Evolutionary conservation across 768 basidiomycete genomes (phyloP), one percentile per base, ranked within the genome.

Genomic region (Calocybe cyanea): DNA sequence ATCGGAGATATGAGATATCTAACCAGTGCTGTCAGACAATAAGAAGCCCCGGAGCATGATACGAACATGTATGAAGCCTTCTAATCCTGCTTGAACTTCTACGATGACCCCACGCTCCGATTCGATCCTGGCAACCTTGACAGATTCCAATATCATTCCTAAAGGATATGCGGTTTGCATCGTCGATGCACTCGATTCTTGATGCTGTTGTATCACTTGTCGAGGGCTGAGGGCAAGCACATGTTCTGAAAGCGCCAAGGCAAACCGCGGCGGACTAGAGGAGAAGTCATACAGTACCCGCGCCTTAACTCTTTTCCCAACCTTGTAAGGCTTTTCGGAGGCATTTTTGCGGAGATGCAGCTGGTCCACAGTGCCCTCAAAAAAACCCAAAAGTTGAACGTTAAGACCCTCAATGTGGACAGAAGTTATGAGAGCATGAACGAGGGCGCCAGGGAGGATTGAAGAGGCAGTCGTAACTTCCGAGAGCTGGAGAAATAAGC

Each of bases 1-100:
- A 59, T 98, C 93, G 7, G 92, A 88, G 37, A 87, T 73, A 62
- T 96, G 92, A 9, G 95, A 96, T 56, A 99, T 96, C 92, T 98
- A 54, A 11, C 40, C 15, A 14, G 17, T 3, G 21, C 45, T 18
- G 42, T 45, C 39, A 46, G 59, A 54, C 9, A 48, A 35, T 15
- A 13, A 11, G 4, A 28, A 28, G 11, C 25, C 34, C 37, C 36
- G 38, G 46, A 46, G 41, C 15, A 50, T 41, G 17, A 18, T 13
- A 67, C 87, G 59, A 50, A 96, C 94, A 66, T 97, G 94, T 31
- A 89, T 78, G 60, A 94, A 94, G 8, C 90, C 94, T 48, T 82
- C 76, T 13, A 87, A 57, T 1, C 72, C 79, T 0, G 81, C 69
- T 36, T 76, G 67, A 14, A 92, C 70, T 51, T 84, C 77, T 30